Conservation (phyloP, 768 basidiomycete genomes). For the Boletus speciosus region DNA sequence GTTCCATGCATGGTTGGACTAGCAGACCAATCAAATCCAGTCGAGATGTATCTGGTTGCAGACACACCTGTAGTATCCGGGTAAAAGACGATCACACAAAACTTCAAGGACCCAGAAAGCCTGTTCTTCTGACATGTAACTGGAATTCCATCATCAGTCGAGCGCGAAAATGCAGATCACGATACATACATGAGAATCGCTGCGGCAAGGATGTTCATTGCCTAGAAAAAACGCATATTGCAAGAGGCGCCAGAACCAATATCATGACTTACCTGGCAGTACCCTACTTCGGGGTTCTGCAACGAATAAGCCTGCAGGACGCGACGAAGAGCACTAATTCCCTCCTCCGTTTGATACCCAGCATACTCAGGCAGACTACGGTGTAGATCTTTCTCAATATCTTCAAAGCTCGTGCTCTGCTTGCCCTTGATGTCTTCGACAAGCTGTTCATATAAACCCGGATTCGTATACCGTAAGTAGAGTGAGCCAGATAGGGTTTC, state of each 20-base stretch:
- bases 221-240: slow-evolving; percentile 41
- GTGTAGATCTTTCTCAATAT: slow-evolving; percentile 98
- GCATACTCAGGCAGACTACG: slow-evolving; percentile 95
- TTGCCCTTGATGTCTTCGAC: slow-evolving; percentile 74
- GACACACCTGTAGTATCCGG: slow-evolving; percentile 92
- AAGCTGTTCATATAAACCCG: slow-evolving; percentile 74
- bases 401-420: slow-evolving; percentile 87
- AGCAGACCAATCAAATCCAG: slow-evolving; percentile 3
- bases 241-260: not conserved
- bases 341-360: slow-evolving; percentile 89
- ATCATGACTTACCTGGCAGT: slow-evolving; percentile 68
- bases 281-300: slow-evolving; percentile 91
- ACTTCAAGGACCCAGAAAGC: slow-evolving; percentile 97
- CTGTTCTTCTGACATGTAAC: slow-evolving; percentile 99
- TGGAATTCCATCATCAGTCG: slow-evolving; percentile 31
- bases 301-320: slow-evolving; percentile 96
- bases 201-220: slow-evolving; percentile 96
- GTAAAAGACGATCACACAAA: slow-evolving; percentile 88
- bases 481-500: slow-evolving; percentile 94
- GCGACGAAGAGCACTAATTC: slow-evolving; percentile 78
- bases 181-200: slow-evolving; percentile 81
- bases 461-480: slow-evolving; percentile 84
- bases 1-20: slow-evolving; percentile 99
- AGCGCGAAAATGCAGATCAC: not conserved
- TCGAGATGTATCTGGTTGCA: not conserved